Base-by-base conservation (phyloP, 2,329 filamentous ascomycete species). In the Pseudogymnoascus pannorum region DNA sequence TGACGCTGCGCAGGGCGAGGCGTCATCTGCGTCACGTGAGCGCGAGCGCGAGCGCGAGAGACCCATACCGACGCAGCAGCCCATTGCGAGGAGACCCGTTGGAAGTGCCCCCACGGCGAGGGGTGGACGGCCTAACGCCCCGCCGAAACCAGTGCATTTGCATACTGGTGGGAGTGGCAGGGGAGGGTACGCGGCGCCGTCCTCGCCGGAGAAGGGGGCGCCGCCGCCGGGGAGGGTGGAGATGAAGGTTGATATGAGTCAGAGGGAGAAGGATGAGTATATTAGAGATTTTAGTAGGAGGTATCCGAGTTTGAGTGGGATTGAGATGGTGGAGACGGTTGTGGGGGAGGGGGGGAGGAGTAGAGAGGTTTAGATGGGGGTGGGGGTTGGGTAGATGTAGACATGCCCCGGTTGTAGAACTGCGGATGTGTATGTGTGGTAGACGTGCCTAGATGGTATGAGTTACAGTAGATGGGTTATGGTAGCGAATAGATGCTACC, bases 301-400 rank as follows among this genome's bases (percentile, higher is more conserved):
- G 62, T 97, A 92, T 74, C 93, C 93, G 0, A 95, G 89, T 71
- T 76, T 97, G 62, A 87, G 86, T 61, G 84, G 91, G 8, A 83
- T 97, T 67, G 92, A 97, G 76, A 89, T 72, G 70, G 71, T 73
- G 48, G 71, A 72, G 64, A 69, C 65, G 58, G 66, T 68, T 42
- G 68, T 72, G 60, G 65, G 64, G 35, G 35, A 61, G 36, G 58
- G 60, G 20, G 51, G 44, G 12, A 51, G 60, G 58, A 60, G 54
- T 51, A 40, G 40, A 5, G 60, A 58, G 42, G 42, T 48, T 26
- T 48, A 48, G 42, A 48, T 26, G 11, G n/a, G 16, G 3, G 44
- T 24, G 14, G 5, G 12, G 7, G 40, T 18, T n/a, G n/a, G 16
- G 22, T 29, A 8, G 42, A 26, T 24, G 42, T 48, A 14, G 16